These are phyloP conservation scores for Trichomonascaceae sp. DNA, from an alignment of 1,139 yeast genomes.

Conservation along the genomic window DNA sequence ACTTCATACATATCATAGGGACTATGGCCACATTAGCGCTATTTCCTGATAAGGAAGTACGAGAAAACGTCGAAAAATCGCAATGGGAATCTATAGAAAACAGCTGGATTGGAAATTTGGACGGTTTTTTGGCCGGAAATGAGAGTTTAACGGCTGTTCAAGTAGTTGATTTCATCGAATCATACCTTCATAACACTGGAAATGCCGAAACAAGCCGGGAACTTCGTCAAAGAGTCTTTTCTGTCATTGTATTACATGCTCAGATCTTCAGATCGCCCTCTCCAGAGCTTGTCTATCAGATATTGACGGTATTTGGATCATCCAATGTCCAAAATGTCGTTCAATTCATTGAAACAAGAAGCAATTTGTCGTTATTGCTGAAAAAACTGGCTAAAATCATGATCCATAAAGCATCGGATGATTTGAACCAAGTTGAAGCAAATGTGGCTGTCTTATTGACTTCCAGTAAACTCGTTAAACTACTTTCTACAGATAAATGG, in stretches of 20 bases:
- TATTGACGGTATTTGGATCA: conserved; percentile 25
- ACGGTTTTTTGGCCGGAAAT: conserved; percentile 8
- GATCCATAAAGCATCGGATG: conserved; percentile 14
- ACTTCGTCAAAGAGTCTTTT: conserved; percentile 15
- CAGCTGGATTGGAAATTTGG: conserved; percentile 15
- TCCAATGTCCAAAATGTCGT: conserved; percentile 20
- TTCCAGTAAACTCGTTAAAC: conserved; percentile 14
- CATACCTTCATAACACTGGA: conserved; percentile 11
- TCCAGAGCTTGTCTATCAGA: conserved; percentile 29
- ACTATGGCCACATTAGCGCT: conserved; percentile 1
- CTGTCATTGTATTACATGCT: conserved; percentile 1
- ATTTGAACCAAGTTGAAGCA: conserved; percentile 8
- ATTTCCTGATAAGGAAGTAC: conserved; percentile 17
- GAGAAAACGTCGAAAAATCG: conserved; percentile 11
- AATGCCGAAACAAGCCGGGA: not conserved
- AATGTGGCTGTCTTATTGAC: conserved; percentile 13
- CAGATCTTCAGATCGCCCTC: conserved; percentile 14
- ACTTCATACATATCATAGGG: not conserved
- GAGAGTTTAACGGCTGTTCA: not conserved
- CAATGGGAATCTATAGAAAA: conserved; percentile 17
- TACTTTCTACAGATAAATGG: conserved; percentile 4
- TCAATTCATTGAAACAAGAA: conserved; percentile 16
- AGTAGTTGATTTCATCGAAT: conserved; percentile 10
- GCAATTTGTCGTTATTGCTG: conserved; percentile 14
- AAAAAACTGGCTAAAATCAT: conserved; percentile 18